A percentile compares a stretch with the other conserved stretches of the same genome.
phyloP scores from a whole-genome alignment of 2,329 filamentous ascomycete species.

The Myriosclerotinia duriaeana region DNA sequence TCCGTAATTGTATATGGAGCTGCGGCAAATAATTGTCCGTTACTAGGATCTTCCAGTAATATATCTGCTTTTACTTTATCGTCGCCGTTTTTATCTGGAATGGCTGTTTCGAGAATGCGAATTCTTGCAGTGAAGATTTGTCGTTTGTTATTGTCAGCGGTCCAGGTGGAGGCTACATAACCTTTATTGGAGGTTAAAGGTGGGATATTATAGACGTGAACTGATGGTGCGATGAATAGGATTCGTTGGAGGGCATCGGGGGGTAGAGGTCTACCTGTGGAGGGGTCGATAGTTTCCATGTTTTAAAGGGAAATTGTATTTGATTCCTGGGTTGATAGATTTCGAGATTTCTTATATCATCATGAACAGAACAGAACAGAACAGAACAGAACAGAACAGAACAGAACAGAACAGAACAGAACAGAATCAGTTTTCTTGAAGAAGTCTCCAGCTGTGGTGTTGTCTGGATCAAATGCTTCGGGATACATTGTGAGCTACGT shows the following conservation, averaged over 20 bases:
- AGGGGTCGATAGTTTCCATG: constrained; percentile 58
- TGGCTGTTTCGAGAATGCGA: constrained; percentile 74
- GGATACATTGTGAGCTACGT: neutral
- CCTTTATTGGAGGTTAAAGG: constrained; percentile 75
- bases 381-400: neutral
- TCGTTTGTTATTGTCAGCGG: constrained; percentile 61
- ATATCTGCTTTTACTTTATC: constrained; percentile 70
- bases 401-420: too few species aligned
- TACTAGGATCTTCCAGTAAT: constrained; percentile 72
- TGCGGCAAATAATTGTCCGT: constrained; percentile 77
- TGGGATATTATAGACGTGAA: constrained; percentile 87
- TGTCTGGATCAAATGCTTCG: neutral
- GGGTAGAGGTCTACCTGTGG: constrained; percentile 67
- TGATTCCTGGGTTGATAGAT: neutral
- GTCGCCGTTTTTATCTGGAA: constrained; percentile 44
- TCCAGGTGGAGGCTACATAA: constrained; percentile 77
- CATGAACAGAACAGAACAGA: neutral
- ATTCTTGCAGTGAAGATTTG: constrained; percentile 85
- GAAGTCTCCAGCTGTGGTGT: neutral
- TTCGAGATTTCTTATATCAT: neutral
- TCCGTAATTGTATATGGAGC: constrained; percentile 69
- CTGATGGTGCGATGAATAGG: constrained; percentile 70
- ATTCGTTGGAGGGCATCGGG: constrained; percentile 79
- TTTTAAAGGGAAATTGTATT: neutral
- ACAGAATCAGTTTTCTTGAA: neutral